Evolutionary conservation across 257 asterid genomes (phyloP).

Genomic region (Perilla frutescens): DNA sequence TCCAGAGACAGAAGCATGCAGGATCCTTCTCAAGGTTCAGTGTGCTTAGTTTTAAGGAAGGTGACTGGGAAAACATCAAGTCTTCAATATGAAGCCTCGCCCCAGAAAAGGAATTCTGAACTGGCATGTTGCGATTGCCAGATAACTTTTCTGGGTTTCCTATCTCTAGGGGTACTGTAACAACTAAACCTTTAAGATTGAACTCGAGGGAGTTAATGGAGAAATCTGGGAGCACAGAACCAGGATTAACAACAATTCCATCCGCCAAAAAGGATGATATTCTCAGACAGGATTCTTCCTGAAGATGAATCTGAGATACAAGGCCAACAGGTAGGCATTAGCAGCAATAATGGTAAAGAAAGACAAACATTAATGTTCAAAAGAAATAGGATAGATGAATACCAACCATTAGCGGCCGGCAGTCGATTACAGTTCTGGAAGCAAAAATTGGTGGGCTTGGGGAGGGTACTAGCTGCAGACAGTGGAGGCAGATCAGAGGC

Average conservation of each 20-base stretch:
- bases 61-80: slow-evolving; percentile 77
- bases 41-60: slow-evolving; percentile 63
- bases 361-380: neutral
- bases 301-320: slow-evolving; percentile 84
- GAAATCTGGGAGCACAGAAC: slow-evolving; percentile 70
- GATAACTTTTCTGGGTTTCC: slow-evolving; percentile 47
- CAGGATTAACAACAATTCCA: slow-evolving; percentile 77
- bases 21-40: slow-evolving; percentile 90
- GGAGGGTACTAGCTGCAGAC: slow-evolving; percentile 86
- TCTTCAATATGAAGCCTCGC: slow-evolving; percentile 87
- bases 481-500: slow-evolving; percentile 78
- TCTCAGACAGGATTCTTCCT: slow-evolving; percentile 96
- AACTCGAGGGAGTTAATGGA: slow-evolving; percentile 67
- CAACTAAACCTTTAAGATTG: slow-evolving; percentile 72
- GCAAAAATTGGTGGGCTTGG: slow-evolving; percentile 90
- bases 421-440: slow-evolving; percentile 78
- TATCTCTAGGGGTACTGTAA: slow-evolving; percentile 71
- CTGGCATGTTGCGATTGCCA: slow-evolving; percentile 41
- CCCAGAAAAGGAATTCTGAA: slow-evolving; percentile 74
- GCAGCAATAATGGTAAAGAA: slow-evolving; percentile 14
- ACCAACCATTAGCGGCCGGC: slow-evolving; percentile 87
- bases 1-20: slow-evolving; percentile 97
- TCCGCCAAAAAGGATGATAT: slow-evolving; percentile 94
- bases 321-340: slow-evolving; percentile 33
- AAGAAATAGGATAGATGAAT: slow-evolving; percentile 19